Evolutionary conservation across 495 filamentous ascomycete genomes (phyloP).

Genomic region (Penicillium tannophilum): DNA sequence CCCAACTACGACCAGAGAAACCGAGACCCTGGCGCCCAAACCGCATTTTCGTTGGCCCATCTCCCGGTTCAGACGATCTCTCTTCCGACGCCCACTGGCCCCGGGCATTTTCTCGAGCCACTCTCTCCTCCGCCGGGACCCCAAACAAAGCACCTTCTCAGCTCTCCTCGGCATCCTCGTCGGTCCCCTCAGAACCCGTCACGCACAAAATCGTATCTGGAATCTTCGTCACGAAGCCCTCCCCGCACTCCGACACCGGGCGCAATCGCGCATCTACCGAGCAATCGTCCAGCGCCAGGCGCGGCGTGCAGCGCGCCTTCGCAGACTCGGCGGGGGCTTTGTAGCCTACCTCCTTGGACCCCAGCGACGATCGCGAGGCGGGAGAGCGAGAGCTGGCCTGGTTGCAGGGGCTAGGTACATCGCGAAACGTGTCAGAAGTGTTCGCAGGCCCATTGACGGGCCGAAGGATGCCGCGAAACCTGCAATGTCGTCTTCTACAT

Average conservation of each 20-base stretch:
- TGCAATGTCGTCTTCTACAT: slow-evolving; percentile 46
- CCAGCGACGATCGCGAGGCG: slow-evolving; percentile 44
- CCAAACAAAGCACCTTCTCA: slow-evolving; percentile 29
- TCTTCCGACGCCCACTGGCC: slow-evolving; percentile 26
- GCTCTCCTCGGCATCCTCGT: slow-evolving; percentile 49
- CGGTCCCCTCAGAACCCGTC: slow-evolving; percentile 58
- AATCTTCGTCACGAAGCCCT: slow-evolving; percentile 73
- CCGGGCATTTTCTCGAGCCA: slow-evolving; percentile 18
- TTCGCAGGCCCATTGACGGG: slow-evolving; percentile 21
- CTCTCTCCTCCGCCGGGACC: slow-evolving; percentile 20
- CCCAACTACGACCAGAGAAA: neutral
- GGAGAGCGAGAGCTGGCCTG: slow-evolving; percentile 10
- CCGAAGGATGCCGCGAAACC: slow-evolving; percentile 30
- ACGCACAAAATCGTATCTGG: slow-evolving; percentile 62
- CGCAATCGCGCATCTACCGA: slow-evolving; percentile 74
- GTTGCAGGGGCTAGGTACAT: slow-evolving; percentile 1
- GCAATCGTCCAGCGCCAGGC: slow-evolving; percentile 68
- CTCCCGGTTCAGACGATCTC: slow-evolving; percentile 22
- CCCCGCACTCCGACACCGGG: slow-evolving; percentile 64
- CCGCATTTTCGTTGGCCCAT: slow-evolving; percentile 31
- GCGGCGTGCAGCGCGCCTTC: slow-evolving; percentile 42
- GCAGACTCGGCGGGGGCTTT: slow-evolving; percentile 40
- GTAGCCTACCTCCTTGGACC: slow-evolving; percentile 53
- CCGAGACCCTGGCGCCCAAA: slow-evolving; percentile 47
- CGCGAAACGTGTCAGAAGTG: slow-evolving; percentile 16